Evolutionary conservation across 2,329 filamentous ascomycete genomes (phyloP).

Genomic region (Fusarium sp.): DNA sequence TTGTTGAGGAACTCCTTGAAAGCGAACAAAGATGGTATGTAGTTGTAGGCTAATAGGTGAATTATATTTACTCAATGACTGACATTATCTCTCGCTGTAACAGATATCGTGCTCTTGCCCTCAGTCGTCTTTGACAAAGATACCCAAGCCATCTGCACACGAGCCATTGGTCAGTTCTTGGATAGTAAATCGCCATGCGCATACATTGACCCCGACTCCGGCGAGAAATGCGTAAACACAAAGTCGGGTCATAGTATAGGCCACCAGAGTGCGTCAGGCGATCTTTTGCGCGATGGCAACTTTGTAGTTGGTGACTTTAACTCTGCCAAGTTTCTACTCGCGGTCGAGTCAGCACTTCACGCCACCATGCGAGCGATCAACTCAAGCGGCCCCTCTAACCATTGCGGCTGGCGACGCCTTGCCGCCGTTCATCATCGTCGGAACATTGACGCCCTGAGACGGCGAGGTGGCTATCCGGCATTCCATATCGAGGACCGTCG

Average conservation of each 20-base stretch:
- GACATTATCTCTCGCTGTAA: neutral
- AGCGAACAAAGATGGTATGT: neutral
- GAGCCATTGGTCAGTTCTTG: neutral
- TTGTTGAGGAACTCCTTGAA: neutral
- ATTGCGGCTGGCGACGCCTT: neutral
- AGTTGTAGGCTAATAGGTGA: fast-evolving
- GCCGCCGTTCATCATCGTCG: neutral
- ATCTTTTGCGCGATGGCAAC: neutral
- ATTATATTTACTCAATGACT: neutral
- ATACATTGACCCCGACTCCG: neutral
- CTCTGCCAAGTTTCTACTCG: neutral
- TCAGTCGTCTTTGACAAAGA: neutral
- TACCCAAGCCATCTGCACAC: neutral
- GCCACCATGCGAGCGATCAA: neutral
- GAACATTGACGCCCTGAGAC: neutral
- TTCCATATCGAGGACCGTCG: neutral
- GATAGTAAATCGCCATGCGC: neutral
- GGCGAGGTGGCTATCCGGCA: neutral
- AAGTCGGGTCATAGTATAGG: neutral
- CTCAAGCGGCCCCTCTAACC: neutral
- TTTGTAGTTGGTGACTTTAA: neutral
- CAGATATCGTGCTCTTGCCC: neutral
- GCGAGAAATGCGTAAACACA: neutral
- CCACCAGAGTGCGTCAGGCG: neutral
- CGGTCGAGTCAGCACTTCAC: neutral